Evolutionary conservation across 345 rosid genomes (phyloP).

Genomic region (Punica granatum): DNA sequence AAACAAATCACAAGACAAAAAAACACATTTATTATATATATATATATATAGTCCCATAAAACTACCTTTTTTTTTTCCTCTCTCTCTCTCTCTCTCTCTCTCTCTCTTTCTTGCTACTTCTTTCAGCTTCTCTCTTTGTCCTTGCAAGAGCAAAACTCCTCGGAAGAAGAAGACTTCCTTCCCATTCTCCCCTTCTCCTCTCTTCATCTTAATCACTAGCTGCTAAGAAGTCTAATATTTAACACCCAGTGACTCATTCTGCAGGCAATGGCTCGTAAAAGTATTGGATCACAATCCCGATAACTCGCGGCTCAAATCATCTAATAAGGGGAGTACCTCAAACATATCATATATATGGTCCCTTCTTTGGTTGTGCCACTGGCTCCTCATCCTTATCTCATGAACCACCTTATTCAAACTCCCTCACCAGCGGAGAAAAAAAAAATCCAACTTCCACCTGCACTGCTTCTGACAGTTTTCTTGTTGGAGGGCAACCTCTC

Average conservation of each 20-base stretch:
- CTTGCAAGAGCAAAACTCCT: background rate
- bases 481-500: slow-evolving; percentile 1
- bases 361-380: background rate
- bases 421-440: background rate
- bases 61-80: background rate
- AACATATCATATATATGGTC: background rate
- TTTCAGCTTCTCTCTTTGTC: no score
- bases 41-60: slow-evolving; percentile 1
- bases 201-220: background rate
- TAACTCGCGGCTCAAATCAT: slow-evolving; percentile 6
- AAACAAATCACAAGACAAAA: no score
- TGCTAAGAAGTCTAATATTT: slow-evolving; percentile 43
- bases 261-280: background rate
- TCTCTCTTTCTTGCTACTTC: no score
- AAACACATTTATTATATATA: background rate
- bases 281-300: background rate
- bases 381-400: slow-evolving; percentile 19
- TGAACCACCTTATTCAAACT: slow-evolving; percentile 24
- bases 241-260: slow-evolving; percentile 32
- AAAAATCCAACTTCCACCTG: no score
- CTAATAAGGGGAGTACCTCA: slow-evolving; percentile 24
- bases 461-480: background rate
- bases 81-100: background rate
- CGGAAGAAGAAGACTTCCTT: background rate
- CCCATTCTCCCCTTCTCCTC: background rate